A percentile compares a stretch with the other conserved stretches of the same genome.
Conservation (phyloP, 257 asterid genomes). For the Solanum virginianum region DNA sequence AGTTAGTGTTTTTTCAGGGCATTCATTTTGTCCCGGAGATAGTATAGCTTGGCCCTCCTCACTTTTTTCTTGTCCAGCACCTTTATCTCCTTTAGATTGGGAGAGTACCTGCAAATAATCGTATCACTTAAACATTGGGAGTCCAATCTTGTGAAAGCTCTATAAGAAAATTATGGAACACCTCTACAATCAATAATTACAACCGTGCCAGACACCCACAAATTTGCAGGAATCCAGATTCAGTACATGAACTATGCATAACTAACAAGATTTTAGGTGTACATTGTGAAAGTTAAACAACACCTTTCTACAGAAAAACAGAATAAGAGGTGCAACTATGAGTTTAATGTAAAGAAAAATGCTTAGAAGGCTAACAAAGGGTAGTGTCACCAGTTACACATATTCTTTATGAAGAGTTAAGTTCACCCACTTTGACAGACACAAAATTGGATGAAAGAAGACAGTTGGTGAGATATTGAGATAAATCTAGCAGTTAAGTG, state of each 20-base stretch:
- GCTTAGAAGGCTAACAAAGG: background rate
- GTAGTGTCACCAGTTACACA: background rate
- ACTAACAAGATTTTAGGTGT: background rate
- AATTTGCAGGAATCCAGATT: background rate
- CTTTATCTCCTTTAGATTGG: slow-evolving; percentile 88
- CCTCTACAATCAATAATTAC: background rate
- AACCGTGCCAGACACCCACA: background rate
- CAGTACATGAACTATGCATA: background rate
- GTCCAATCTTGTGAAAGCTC: background rate
- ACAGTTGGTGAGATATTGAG: background rate
- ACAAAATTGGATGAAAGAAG: background rate
- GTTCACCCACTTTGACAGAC: background rate
- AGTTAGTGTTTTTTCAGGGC: slow-evolving; percentile 60
- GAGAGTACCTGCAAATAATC: slow-evolving; percentile 64
- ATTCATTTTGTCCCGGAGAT: slow-evolving; percentile 83
- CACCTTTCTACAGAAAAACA: background rate
- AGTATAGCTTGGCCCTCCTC: slow-evolving; percentile 97
- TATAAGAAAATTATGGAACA: background rate
- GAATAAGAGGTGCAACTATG: background rate
- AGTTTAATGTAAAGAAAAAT: background rate
- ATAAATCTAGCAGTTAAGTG: background rate
- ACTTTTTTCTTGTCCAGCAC: slow-evolving; percentile 91
- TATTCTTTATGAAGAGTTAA: background rate
- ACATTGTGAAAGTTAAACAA: background rate
- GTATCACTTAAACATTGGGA: background rate